These are phyloP conservation scores for Penicillium goetzii DNA, from an alignment of 495 filamentous ascomycete genomes.

Conservation along the genomic window DNA sequence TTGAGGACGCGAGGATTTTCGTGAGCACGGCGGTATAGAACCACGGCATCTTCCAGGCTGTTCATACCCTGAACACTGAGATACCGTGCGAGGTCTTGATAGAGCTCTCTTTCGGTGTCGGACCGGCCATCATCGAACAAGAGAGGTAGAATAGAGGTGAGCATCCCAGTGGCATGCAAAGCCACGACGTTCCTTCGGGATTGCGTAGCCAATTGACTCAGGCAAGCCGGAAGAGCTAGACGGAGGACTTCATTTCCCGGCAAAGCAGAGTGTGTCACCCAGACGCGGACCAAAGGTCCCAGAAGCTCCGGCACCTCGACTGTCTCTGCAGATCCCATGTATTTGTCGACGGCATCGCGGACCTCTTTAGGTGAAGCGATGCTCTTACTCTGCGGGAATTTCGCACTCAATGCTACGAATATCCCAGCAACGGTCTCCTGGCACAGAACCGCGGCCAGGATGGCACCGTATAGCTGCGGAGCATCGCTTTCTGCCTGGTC, in stretches of 20 bases:
- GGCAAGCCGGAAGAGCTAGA: slow-evolving; percentile 45
- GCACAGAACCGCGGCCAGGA: slow-evolving; percentile 82
- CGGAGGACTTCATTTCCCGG: slow-evolving; percentile 34
- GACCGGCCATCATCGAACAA: slow-evolving; percentile 58
- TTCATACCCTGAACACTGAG: slow-evolving; percentile 64
- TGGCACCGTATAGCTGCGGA: slow-evolving; percentile 78
- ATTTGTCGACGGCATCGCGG: slow-evolving; percentile 39
- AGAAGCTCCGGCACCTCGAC: slow-evolving; percentile 48
- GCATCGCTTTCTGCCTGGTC: slow-evolving; percentile 57
- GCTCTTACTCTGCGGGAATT: slow-evolving; percentile 25
- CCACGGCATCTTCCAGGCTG: slow-evolving; percentile 75
- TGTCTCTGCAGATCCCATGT: slow-evolving; percentile 44
- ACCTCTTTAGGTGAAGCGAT: slow-evolving; percentile 26
- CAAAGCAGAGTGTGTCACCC: slow-evolving; percentile 41
- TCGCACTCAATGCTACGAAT: slow-evolving; percentile 40
- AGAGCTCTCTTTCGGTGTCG: slow-evolving; percentile 56
- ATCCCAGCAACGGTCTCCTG: slow-evolving; percentile 66
- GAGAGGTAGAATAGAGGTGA: slow-evolving; percentile 71
- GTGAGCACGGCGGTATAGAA: slow-evolving; percentile 68
- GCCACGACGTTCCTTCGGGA: slow-evolving; percentile 77
- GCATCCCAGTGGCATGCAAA: slow-evolving; percentile 75
- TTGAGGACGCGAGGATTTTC: slow-evolving; percentile 63
- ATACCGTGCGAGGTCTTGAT: slow-evolving; percentile 52
- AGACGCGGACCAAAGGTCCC: slow-evolving; percentile 47
- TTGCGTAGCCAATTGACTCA: slow-evolving; percentile 50